Conservation (phyloP, 768 basidiomycete species). For the Lactarius quietus region DNA sequence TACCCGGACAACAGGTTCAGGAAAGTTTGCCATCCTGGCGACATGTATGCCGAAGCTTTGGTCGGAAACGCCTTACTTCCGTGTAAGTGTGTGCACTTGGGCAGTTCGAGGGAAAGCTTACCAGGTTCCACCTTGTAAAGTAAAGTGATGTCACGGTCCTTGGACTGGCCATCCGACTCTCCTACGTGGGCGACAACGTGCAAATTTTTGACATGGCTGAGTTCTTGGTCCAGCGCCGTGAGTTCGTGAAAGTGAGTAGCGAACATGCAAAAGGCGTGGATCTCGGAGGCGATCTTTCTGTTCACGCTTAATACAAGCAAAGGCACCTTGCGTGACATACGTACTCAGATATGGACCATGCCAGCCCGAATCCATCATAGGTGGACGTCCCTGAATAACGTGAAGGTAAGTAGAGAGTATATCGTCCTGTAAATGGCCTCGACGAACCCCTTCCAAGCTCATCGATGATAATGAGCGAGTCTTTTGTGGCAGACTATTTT, state of each 20-base stretch:
- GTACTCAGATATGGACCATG: conserved; percentile 98
- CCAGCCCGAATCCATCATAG: conserved; percentile 95
- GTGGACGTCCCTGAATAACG: conserved; percentile 78
- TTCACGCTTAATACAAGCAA: not conserved
- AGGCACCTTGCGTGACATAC: conserved; percentile 24
- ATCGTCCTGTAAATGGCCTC: not conserved
- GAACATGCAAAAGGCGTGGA: conserved; percentile 92
- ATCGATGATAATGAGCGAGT: conserved; percentile 96
- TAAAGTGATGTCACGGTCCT: conserved; percentile 75
- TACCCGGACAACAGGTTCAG: conserved; percentile 88
- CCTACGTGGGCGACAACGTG: conserved; percentile 94
- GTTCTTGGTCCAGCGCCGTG: conserved; percentile 84
- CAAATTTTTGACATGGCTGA: conserved; percentile 85
- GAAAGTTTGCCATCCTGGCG: conserved; percentile 96
- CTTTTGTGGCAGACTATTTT: conserved; percentile 77
- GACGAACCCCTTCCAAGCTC: conserved; percentile 82
- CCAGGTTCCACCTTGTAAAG: conserved; percentile 77
- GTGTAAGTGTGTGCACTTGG: not conserved
- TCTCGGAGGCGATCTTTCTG: conserved; percentile 90
- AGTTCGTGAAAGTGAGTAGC: conserved; percentile 99
- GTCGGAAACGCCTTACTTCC: conserved; percentile 77
- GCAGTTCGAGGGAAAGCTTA: conserved; percentile 33
- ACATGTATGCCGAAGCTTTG: conserved; percentile 99
- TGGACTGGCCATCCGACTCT: conserved; percentile 39
- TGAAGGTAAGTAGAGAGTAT: conserved; percentile 5